Evolutionary conservation across 495 filamentous ascomycete genomes (phyloP).

Genomic region (Neohortaea acidophila): DNA sequence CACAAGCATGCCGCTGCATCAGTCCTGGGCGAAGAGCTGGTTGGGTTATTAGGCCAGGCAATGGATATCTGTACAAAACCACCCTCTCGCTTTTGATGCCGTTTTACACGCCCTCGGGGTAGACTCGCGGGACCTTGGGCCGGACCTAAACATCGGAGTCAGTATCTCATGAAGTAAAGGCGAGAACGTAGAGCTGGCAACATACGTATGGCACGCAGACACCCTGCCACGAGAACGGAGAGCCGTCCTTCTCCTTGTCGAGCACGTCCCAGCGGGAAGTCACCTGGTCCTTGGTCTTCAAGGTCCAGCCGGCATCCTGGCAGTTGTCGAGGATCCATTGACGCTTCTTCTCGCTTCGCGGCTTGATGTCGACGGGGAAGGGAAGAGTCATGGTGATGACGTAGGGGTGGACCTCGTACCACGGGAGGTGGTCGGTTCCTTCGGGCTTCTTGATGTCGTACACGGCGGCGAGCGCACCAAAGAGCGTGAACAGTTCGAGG

Average conservation of each 20-base stretch:
- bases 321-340: conserved; percentile 5
- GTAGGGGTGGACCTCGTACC: conserved; percentile 14
- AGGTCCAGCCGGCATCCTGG: conserved; percentile 1
- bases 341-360: conserved; percentile 10
- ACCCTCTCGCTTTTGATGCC: too few relatives aligned
- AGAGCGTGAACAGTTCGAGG: conserved; percentile 39
- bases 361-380: conserved; percentile 10
- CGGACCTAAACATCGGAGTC: too few relatives aligned
- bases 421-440: conserved; percentile 9
- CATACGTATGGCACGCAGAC: too few relatives aligned
- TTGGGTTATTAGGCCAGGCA: too few relatives aligned
- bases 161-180: too few relatives aligned
- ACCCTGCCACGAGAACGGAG: too few relatives aligned
- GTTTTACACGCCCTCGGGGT: too few relatives aligned
- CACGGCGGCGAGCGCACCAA: conserved; percentile 45
- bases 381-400: conserved; percentile 15
- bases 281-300: not conserved
- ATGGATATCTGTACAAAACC: too few relatives aligned
- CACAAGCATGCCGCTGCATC: too few relatives aligned
- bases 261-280: conserved; percentile 4
- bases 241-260: conserved; percentile 1
- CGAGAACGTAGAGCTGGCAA: too few relatives aligned
- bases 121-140: too few relatives aligned
- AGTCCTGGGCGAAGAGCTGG: too few relatives aligned
- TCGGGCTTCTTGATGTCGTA: conserved; percentile 32